A percentile compares a stretch with the other conserved stretches of the same genome.
Conservation (phyloP, 2,329 filamentous ascomycete genomes). For the Sphaerulina vaccinii region DNA sequence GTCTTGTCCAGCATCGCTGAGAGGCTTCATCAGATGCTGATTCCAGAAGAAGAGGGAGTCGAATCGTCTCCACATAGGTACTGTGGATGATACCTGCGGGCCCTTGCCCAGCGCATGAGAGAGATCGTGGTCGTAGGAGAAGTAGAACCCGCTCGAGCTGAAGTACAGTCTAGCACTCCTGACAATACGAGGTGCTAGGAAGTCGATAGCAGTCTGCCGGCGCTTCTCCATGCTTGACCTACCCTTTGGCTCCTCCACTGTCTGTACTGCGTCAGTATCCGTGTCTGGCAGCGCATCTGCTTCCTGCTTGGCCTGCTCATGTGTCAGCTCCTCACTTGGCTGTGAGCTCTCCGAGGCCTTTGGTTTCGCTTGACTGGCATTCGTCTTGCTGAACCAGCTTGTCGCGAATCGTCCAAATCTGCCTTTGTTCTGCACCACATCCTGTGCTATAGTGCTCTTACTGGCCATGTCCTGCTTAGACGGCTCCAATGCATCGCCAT, state of each 20-base stretch:
- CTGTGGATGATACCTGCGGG: slow-evolving; percentile 43
- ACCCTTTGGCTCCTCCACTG: slow-evolving; percentile 2
- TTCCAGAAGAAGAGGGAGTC: slow-evolving; percentile 88
- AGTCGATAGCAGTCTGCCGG: slow-evolving; percentile 30
- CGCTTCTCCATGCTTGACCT: slow-evolving; percentile 7
- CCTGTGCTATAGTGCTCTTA: slow-evolving; percentile 69
- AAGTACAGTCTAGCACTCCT: slow-evolving; percentile 83
- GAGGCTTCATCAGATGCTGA: slow-evolving; percentile 67
- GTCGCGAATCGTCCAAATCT: slow-evolving; percentile 87
- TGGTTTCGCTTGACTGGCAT: slow-evolving; percentile 73
- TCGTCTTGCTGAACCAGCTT: slow-evolving; percentile 85
- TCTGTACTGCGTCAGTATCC: slow-evolving; percentile 25
- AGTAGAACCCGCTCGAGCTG: slow-evolving; percentile 82
- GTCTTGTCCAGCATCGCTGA: slow-evolving; percentile 71
- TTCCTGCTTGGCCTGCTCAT: slow-evolving; percentile 38
- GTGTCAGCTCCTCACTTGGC: slow-evolving; percentile 40
- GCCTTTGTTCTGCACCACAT: slow-evolving; percentile 80
- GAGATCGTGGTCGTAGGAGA: slow-evolving; percentile 91
- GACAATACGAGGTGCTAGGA: slow-evolving; percentile 77
- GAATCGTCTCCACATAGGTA: slow-evolving; percentile 68
- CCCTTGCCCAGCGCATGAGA: slow-evolving; percentile 61
- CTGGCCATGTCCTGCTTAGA: slow-evolving; percentile 36
- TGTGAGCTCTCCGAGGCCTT: slow-evolving; percentile 66
- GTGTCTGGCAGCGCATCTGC: slow-evolving; percentile 30
- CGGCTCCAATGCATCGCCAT: slow-evolving; percentile 33